Evolutionary conservation across 2,329 filamentous ascomycete species (phyloP).

Genomic region (Scleromitrula shiraiana): DNA sequence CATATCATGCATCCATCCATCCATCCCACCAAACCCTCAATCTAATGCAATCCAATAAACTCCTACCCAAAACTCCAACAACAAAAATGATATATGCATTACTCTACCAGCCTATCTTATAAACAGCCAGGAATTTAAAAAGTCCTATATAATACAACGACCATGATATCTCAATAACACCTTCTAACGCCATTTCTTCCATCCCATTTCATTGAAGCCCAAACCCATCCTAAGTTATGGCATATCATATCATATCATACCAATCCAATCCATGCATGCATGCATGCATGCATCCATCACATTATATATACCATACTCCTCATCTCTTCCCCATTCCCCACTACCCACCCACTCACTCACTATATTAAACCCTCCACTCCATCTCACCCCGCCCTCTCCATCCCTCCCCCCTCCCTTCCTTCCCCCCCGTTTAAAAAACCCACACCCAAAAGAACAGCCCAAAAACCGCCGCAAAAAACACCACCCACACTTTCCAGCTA

Average conservation of each 20-base stretch:
- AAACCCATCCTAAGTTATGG: no score
- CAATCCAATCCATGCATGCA: no score
- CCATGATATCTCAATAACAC: no score
- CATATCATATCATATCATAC: no score
- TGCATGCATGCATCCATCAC: no score
- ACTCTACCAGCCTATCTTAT: not conserved
- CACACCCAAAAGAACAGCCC: constrained; percentile 88
- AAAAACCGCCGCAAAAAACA: constrained; percentile 77
- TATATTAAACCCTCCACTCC: not conserved
- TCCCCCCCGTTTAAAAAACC: constrained; percentile 53
- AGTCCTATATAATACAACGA: no score
- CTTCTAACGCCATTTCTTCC: not conserved
- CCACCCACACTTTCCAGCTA: constrained; percentile 88
- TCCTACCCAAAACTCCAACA: not conserved
- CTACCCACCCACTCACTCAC: not conserved
- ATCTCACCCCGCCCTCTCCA: not conserved
- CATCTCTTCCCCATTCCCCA: not conserved
- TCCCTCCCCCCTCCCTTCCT: not conserved
- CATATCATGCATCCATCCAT: no score
- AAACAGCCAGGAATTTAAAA: no score
- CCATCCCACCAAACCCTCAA: no score
- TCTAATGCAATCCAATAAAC: no score
- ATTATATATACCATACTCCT: not conserved
- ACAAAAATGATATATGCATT: not conserved
- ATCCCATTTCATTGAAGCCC: not conserved